Percentiles rank a stretch among this genome's conserved stretches.
Evolutionary conservation across 2,329 filamentous ascomycete genomes (phyloP).

Genomic region (Cladosporium cucumerinum): DNA sequence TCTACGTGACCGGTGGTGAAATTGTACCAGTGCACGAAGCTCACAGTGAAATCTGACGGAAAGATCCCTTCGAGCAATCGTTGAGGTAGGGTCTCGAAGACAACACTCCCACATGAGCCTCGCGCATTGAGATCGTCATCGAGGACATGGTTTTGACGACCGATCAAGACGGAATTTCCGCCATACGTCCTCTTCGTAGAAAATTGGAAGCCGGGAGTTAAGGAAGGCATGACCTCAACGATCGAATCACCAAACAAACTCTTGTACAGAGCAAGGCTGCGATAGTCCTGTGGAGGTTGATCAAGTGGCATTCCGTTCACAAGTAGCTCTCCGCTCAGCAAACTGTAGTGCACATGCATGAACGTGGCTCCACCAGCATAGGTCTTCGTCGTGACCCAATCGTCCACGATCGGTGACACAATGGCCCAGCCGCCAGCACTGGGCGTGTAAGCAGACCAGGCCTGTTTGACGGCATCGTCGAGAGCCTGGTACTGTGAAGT

Average conservation of each 20-base stretch:
- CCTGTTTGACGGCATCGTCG: conserved; percentile 21
- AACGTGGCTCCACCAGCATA: too few relatives aligned
- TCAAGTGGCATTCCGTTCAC: conserved; percentile 50
- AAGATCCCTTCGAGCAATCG: too few relatives aligned
- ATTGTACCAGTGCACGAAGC: conserved; percentile 62
- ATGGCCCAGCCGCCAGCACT: conserved; percentile 17
- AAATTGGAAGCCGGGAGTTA: conserved; percentile 53
- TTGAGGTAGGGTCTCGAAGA: too few relatives aligned
- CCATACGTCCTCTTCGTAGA: conserved; percentile 38
- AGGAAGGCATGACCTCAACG: conserved; percentile 53
- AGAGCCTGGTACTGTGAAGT: too few relatives aligned
- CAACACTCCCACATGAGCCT: too few relatives aligned
- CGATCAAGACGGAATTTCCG: too few relatives aligned
- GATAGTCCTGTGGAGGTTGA: conserved; percentile 53
- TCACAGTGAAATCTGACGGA: conserved; percentile 48
- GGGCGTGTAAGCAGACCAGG: conserved; percentile 43
- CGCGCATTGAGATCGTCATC: too few relatives aligned
- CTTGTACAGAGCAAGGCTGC: conserved; percentile 42
- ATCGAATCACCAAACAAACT: conserved; percentile 54
- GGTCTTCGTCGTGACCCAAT: too few relatives aligned
- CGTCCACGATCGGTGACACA: too few relatives aligned
- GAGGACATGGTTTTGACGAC: too few relatives aligned
- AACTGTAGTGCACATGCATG: conserved; percentile 44
- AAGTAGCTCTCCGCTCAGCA: conserved; percentile 48
- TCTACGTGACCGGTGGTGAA: conserved; percentile 47